Percentiles rank a stretch among this genome's conserved stretches.
These are phyloP conservation scores for Sugiyamaella floridensis DNA, from an alignment of 805 yeast species.

Conservation along the genomic window DNA sequence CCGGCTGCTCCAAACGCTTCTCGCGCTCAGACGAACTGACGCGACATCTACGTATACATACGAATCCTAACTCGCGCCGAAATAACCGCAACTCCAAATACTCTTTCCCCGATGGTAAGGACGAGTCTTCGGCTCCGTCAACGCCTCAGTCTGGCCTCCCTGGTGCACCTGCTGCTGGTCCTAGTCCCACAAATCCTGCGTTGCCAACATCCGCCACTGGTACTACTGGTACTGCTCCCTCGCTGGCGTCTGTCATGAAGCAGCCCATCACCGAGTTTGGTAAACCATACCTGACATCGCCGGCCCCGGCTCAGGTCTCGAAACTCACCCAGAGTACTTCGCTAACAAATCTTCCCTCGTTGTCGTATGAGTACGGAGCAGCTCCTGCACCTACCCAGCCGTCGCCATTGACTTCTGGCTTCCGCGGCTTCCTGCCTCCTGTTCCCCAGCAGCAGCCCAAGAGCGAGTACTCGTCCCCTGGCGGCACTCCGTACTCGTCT, in stretches of 20 bases:
- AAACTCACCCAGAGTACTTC: slow-evolving; percentile 11
- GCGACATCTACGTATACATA: slow-evolving; percentile 74
- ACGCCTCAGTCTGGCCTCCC: not conserved
- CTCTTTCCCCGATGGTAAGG: slow-evolving; percentile 8
- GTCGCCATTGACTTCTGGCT: slow-evolving; percentile 13
- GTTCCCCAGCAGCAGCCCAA: slow-evolving; percentile 5
- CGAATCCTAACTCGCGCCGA: slow-evolving; percentile 34
- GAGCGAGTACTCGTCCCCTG: slow-evolving; percentile 19
- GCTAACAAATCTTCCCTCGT: slow-evolving; percentile 12
- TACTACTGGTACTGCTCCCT: not conserved
- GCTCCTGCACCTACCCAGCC: slow-evolving; percentile 1
- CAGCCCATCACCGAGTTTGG: slow-evolving; percentile 10
- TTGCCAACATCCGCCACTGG: not conserved
- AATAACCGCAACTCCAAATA: slow-evolving; percentile 16
- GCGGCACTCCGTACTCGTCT: slow-evolving; percentile 21
- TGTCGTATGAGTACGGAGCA: slow-evolving; percentile 3
- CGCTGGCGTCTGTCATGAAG: slow-evolving; percentile 3
- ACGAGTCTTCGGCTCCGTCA: not conserved
- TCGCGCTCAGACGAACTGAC: slow-evolving; percentile 81
- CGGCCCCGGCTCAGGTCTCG: slow-evolving; percentile 8
- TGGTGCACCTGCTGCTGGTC: slow-evolving; percentile 1
- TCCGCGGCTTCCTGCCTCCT: slow-evolving; percentile 2
- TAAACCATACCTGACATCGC: slow-evolving; percentile 4
- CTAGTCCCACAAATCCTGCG: not conserved
- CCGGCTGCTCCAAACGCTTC: slow-evolving; percentile 78